Conservation (phyloP, 495 filamentous ascomycete species). For the Oidiodendron maius region DNA sequence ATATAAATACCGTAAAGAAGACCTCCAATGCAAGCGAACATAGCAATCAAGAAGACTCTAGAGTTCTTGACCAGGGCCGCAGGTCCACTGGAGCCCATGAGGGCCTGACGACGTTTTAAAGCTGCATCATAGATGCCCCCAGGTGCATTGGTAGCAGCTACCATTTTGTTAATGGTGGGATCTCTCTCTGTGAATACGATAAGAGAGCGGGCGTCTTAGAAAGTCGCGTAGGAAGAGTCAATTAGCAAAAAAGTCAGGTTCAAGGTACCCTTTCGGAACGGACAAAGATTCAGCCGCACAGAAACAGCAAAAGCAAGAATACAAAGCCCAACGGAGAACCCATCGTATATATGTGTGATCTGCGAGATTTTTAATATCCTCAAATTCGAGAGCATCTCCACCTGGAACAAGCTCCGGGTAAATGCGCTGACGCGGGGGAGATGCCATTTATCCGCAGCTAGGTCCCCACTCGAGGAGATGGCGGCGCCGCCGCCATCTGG, state of each 20-base stretch:
- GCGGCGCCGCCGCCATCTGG: too few relatives aligned
- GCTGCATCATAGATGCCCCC: constrained; percentile 54
- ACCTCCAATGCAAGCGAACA: constrained; percentile 76
- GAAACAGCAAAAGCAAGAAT: too few relatives aligned
- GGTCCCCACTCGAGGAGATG: too few relatives aligned
- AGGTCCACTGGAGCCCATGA: constrained; percentile 60
- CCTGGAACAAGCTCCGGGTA: too few relatives aligned
- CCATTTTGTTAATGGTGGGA: constrained; percentile 14
- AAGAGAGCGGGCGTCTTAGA: background rate
- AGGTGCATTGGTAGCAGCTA: constrained; percentile 13
- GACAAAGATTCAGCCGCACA: too few relatives aligned
- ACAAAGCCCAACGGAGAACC: too few relatives aligned
- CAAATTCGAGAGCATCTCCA: too few relatives aligned
- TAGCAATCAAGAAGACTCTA: constrained; percentile 64
- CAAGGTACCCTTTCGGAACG: too few relatives aligned
- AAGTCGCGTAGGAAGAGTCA: background rate
- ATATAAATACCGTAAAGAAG: constrained; percentile 26
- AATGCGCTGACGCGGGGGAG: too few relatives aligned
- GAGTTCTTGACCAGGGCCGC: constrained; percentile 61
- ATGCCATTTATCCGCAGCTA: too few relatives aligned
- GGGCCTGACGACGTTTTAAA: constrained; percentile 53
- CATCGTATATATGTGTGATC: too few relatives aligned
- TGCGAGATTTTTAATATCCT: too few relatives aligned
- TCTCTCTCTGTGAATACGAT: background rate
- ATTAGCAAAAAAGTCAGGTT: background rate